phyloP scores from a whole-genome alignment of 2,329 filamentous ascomycete species.

The Ophiosphaerella korrae region DNA sequence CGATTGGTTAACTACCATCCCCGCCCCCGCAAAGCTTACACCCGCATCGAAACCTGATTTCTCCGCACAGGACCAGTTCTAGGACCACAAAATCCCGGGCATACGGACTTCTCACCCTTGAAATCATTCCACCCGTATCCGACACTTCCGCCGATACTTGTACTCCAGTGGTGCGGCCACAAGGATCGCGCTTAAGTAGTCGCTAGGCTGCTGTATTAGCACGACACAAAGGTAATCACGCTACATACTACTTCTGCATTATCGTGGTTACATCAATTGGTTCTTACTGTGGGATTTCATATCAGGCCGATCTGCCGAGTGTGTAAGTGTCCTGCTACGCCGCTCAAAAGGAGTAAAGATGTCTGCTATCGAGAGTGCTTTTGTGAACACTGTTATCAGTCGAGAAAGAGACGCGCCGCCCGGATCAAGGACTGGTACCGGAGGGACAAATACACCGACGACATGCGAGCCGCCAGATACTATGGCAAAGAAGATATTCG shows the following conservation, averaged over 20 bases:
- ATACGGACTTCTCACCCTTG: constrained; percentile 5
- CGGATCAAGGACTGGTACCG: constrained; percentile 7
- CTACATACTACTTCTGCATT: background rate
- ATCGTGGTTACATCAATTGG: background rate
- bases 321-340: background rate
- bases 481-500: constrained; percentile 62
- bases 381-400: constrained; percentile 34
- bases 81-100: constrained; percentile 9
- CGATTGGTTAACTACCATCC: constrained; percentile 29
- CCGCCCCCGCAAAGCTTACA: constrained; percentile 47
- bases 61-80: background rate
- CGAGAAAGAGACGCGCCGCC: constrained; percentile 8
- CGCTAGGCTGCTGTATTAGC: background rate
- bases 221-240: background rate
- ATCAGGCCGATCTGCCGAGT: background rate
- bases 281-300: background rate
- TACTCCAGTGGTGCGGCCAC: constrained; percentile 8
- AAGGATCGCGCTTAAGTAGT: background rate
- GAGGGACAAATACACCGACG: constrained; percentile 2
- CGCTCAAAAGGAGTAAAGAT: constrained; percentile 14
- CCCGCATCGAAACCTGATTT: constrained; percentile 2
- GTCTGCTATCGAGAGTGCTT: constrained; percentile 38
- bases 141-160: constrained; percentile 7
- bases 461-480: constrained; percentile 61
- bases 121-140: constrained; percentile 3